Evolutionary conservation across 768 basidiomycete genomes (phyloP).

Genomic region (Suillus ampliporus): DNA sequence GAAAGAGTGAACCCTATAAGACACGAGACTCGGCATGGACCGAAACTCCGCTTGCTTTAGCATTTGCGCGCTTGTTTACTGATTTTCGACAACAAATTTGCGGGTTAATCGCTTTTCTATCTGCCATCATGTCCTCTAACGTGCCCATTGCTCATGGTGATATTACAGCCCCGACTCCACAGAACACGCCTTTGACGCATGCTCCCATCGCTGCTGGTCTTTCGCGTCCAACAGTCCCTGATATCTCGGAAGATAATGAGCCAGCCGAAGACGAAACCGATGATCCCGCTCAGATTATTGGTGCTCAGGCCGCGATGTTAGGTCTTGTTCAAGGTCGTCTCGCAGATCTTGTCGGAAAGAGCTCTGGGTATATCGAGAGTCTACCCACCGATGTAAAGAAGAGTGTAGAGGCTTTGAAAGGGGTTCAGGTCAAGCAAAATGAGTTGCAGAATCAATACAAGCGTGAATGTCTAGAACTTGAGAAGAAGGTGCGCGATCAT

Average conservation of each 20-base stretch:
- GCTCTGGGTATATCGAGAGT: slow-evolving; percentile 93
- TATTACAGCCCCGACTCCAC: slow-evolving; percentile 89
- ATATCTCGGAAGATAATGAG: slow-evolving; percentile 84
- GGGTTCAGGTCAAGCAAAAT: slow-evolving; percentile 90
- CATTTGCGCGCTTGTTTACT: slow-evolving; percentile 27
- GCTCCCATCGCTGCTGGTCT: slow-evolving; percentile 81
- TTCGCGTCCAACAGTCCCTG: slow-evolving; percentile 87
- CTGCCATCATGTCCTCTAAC: slow-evolving; percentile 65
- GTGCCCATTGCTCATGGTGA: slow-evolving; percentile 65
- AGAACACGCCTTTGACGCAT: slow-evolving; percentile 87
- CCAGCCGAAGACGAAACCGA: slow-evolving; percentile 63
- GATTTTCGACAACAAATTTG: slow-evolving; percentile 29
- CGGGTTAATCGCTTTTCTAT: slow-evolving; percentile 29
- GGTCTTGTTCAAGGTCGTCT: slow-evolving; percentile 91
- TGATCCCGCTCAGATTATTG: slow-evolving; percentile 43
- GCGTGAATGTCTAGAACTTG: slow-evolving; percentile 91
- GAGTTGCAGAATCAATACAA: slow-evolving; percentile 92
- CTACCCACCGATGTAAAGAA: slow-evolving; percentile 82
- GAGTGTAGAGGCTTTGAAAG: slow-evolving; percentile 91
- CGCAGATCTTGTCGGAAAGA: slow-evolving; percentile 82
- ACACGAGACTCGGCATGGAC: slow-evolving; percentile 31
- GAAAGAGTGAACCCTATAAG: neutral
- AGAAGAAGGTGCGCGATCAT: slow-evolving; percentile 79
- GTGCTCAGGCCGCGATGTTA: slow-evolving; percentile 70
- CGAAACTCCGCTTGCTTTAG: slow-evolving; percentile 42